Evolutionary conservation across 2,329 filamentous ascomycete species (phyloP).

Genomic region (Pseudopithomyces chartarum): DNA sequence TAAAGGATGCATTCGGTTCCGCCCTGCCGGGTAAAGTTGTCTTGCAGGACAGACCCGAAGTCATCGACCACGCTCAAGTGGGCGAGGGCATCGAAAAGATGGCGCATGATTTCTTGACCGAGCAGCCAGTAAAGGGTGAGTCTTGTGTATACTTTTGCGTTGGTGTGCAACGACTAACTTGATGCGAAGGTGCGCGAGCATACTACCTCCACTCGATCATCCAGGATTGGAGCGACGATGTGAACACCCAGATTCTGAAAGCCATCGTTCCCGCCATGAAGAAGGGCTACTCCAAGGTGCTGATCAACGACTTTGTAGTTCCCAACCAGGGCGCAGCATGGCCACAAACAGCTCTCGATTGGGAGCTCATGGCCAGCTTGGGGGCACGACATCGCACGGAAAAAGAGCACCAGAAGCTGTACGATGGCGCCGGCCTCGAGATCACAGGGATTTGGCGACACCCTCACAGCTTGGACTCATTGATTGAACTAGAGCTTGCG

Average conservation of each 20-base stretch:
- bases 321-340: conserved; percentile 29
- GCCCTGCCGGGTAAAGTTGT: conserved; percentile 24
- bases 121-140: conserved; percentile 41
- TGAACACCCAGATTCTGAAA: conserved; percentile 27
- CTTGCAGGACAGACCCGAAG: conserved; percentile 29
- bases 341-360: conserved; percentile 31
- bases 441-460: conserved; percentile 26
- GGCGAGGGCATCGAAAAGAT: conserved; percentile 32
- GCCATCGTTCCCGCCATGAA: conserved; percentile 33
- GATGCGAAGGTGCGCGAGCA: conserved; percentile 20
- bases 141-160: background rate
- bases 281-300: conserved; percentile 31
- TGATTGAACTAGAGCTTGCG: conserved; percentile 29
- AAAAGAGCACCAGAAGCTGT: conserved; percentile 25
- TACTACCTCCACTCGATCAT: conserved; percentile 37
- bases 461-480: conserved; percentile 23
- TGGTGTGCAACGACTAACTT: background rate
- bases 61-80: conserved; percentile 24
- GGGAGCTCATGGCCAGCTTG: conserved; percentile 30
- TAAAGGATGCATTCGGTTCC: conserved; percentile 19
- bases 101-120: conserved; percentile 42
- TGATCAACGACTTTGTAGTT: conserved; percentile 34
- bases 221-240: conserved; percentile 35
- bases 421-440: conserved; percentile 23
- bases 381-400: conserved; percentile 30